Percentiles rank a stretch among this genome's conserved stretches.
These are phyloP conservation scores for Diaporthe ampelina DNA, from an alignment of 2,329 filamentous ascomycete genomes.

Conservation along the genomic window DNA sequence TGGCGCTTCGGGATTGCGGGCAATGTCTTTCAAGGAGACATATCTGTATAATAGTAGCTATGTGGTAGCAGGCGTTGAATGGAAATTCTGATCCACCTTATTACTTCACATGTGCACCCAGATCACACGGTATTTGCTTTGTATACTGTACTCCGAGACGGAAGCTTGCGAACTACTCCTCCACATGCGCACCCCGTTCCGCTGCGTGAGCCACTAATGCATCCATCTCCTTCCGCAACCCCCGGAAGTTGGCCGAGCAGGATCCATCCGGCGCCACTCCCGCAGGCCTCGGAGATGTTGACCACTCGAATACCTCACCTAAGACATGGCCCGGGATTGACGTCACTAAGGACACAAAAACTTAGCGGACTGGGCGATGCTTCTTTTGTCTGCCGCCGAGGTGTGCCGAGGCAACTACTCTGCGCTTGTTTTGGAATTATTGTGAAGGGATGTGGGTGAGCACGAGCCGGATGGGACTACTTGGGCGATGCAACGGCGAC, in stretches of 20 bases:
- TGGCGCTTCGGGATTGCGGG: neutral
- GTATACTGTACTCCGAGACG: neutral
- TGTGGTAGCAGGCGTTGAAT: neutral
- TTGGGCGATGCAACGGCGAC: neutral
- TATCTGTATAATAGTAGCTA: neutral
- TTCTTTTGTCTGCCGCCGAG: constrained; percentile 2
- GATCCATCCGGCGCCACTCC: neutral
- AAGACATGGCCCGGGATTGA: neutral
- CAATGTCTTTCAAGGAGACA: neutral
- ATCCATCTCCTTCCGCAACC: neutral
- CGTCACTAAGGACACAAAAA: neutral
- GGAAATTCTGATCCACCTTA: neutral
- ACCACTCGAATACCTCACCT: too few relatives aligned
- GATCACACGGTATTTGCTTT: too few relatives aligned
- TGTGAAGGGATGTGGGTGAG: neutral
- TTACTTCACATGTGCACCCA: neutral
- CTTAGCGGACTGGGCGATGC: constrained; percentile 14
- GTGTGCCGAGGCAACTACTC: constrained; percentile 6
- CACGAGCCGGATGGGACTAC: neutral
- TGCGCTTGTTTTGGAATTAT: neutral
- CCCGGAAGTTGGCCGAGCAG: constrained; percentile 32
- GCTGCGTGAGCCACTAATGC: neutral
- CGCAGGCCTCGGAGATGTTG: neutral
- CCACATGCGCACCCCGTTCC: neutral
- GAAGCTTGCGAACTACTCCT: neutral